Conservation (phyloP, 257 asterid genomes). For the Haberlea rhodopensis region DNA sequence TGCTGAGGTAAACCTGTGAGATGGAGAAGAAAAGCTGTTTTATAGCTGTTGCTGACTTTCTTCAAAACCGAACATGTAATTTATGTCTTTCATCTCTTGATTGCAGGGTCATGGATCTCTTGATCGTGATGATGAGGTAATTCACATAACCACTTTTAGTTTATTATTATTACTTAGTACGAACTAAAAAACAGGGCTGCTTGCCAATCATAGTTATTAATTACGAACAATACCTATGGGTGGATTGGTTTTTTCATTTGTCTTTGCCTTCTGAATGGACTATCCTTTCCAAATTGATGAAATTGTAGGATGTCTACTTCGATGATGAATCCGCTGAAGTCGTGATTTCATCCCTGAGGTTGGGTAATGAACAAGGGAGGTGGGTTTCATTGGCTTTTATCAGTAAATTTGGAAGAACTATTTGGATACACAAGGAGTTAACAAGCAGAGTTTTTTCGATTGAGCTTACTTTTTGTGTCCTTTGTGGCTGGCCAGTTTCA, state of each 20-base stretch:
- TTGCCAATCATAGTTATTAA: background rate
- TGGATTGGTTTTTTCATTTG: no score
- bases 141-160: conserved; percentile 8
- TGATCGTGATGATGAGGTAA: conserved; percentile 94
- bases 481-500: background rate
- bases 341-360: conserved; percentile 87
- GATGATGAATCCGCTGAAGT: conserved; percentile 59
- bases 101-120: conserved; percentile 77
- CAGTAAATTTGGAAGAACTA: background rate
- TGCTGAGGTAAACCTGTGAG: background rate
- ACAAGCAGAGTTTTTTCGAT: background rate
- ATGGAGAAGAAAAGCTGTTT: background rate
- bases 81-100: conserved; percentile 25
- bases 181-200: background rate
- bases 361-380: conserved; percentile 98
- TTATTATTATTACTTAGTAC: background rate
- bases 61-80: background rate
- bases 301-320: conserved; percentile 66
- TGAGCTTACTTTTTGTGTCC: background rate
- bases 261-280: conserved; percentile 21
- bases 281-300: conserved; percentile 22
- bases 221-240: no score
- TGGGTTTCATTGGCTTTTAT: conserved; percentile 35
- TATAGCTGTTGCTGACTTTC: background rate
- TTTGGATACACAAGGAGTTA: background rate